Conservation (phyloP, 2,329 filamentous ascomycete genomes). For the Pseudocercospora ulei region DNA sequence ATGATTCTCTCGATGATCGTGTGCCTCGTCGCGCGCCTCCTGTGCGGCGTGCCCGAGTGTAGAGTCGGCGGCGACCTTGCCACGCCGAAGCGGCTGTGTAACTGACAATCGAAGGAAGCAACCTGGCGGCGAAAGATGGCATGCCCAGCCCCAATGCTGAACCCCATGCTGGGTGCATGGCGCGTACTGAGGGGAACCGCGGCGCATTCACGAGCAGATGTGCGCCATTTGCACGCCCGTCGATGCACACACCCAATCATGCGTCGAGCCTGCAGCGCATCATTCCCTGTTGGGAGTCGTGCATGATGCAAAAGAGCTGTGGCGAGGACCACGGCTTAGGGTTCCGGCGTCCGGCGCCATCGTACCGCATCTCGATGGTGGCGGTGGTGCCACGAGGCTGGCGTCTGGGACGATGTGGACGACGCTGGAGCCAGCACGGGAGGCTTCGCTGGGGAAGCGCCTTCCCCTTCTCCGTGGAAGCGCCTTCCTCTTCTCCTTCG, state of each 20-base stretch:
- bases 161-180: constrained; percentile 1
- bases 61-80: neutral
- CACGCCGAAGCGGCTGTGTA: too few relatives aligned
- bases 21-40: neutral
- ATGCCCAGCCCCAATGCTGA: neutral
- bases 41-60: neutral
- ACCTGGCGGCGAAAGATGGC: neutral
- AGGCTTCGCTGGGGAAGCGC: too few relatives aligned
- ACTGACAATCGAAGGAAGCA: too few relatives aligned
- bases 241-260: neutral
- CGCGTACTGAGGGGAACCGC: too few relatives aligned
- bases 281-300: neutral
- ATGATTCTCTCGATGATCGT: neutral
- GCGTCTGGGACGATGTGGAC: too few relatives aligned
- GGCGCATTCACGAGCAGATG: constrained; percentile 5
- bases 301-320: neutral
- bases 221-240: neutral
- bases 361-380: too few relatives aligned
- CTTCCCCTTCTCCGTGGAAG: too few relatives aligned
- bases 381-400: too few relatives aligned
- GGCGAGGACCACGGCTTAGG: neutral
- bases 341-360: too few relatives aligned
- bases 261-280: constrained; percentile 5
- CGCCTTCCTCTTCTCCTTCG: too few relatives aligned
- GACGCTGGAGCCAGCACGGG: too few relatives aligned